Evolutionary conservation across 192 early-diverging fungal genomes (phyloP).

Genomic region (Piromyces finnis): DNA sequence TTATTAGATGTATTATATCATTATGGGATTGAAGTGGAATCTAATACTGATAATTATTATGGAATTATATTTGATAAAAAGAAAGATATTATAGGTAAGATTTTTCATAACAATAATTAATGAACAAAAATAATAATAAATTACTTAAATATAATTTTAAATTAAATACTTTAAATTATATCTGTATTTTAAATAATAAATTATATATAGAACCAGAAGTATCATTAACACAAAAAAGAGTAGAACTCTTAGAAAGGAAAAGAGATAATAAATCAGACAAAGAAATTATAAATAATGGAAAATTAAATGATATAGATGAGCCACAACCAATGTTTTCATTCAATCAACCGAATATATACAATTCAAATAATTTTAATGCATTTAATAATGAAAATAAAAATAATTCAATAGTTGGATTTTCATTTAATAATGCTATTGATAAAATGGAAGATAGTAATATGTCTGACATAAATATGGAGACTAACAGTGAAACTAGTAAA

Average conservation of each 20-base stretch:
- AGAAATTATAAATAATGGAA: neutral
- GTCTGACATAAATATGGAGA: neutral
- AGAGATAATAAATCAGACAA: neutral
- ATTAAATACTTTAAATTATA: no score
- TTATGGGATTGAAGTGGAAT: neutral
- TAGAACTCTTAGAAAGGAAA: neutral
- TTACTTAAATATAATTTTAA: no score
- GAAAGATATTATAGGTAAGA: neutral
- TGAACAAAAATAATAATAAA: no score
- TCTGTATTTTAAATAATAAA: neutral
- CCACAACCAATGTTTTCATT: neutral
- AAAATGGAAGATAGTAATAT: neutral
- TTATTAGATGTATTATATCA: neutral
- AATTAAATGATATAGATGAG: neutral
- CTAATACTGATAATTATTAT: neutral
- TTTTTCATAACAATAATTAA: neutral
- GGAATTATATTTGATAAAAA: neutral
- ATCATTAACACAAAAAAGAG: neutral
- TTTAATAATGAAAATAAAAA: neutral
- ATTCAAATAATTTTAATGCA: neutral
- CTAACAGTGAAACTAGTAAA: neutral
- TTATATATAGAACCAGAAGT: neutral
- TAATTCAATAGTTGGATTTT: neutral
- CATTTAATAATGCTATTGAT: neutral
- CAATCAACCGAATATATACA: neutral